phyloP scores from a whole-genome alignment of 768 basidiomycete species.

The Suillus subluteus region DNA sequence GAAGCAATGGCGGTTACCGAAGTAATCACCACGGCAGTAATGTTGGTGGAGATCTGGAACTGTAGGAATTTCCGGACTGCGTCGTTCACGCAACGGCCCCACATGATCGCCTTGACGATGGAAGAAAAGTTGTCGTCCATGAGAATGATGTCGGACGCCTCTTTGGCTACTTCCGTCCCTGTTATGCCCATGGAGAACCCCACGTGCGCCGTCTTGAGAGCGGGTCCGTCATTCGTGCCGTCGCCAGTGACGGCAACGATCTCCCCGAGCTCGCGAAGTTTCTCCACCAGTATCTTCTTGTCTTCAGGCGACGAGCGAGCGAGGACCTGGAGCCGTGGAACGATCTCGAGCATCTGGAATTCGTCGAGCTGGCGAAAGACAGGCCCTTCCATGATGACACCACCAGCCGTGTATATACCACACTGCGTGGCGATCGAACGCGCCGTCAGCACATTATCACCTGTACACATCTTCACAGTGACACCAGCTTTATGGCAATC shows the following conservation, averaged over 20 bases:
- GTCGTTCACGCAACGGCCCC: slow-evolving; percentile 99
- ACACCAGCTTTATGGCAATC: slow-evolving; percentile 91
- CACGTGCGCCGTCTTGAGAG: slow-evolving; percentile 92
- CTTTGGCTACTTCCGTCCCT: slow-evolving; percentile 98
- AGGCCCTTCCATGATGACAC: slow-evolving; percentile 98
- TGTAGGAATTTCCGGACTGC: slow-evolving; percentile 97
- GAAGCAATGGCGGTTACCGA: slow-evolving; percentile 90
- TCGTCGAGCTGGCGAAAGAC: slow-evolving; percentile 81
- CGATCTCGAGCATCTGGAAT: slow-evolving; percentile 75
- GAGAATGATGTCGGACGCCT: slow-evolving; percentile 97
- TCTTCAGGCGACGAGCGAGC: slow-evolving; percentile 98
- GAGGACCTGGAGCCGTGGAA: slow-evolving; percentile 93
- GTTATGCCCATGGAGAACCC: slow-evolving; percentile 97
- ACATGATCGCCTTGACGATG: slow-evolving; percentile 97
- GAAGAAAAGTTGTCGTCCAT: slow-evolving; percentile 98
- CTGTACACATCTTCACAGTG: slow-evolving; percentile 96
- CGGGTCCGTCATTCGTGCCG: slow-evolving; percentile 97
- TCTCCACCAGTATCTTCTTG: slow-evolving; percentile 92
- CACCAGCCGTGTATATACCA: slow-evolving; percentile 91
- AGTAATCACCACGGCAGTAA: slow-evolving; percentile 94
- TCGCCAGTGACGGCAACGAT: slow-evolving; percentile 97
- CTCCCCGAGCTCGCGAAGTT: slow-evolving; percentile 83
- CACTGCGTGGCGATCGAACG: slow-evolving; percentile 97
- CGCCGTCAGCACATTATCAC: slow-evolving; percentile 93
- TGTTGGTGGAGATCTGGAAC: slow-evolving; percentile 93